These are phyloP conservation scores for Pyrus bretschneideri DNA, from an alignment of 306 rosid species.

Conservation along the genomic window DNA sequence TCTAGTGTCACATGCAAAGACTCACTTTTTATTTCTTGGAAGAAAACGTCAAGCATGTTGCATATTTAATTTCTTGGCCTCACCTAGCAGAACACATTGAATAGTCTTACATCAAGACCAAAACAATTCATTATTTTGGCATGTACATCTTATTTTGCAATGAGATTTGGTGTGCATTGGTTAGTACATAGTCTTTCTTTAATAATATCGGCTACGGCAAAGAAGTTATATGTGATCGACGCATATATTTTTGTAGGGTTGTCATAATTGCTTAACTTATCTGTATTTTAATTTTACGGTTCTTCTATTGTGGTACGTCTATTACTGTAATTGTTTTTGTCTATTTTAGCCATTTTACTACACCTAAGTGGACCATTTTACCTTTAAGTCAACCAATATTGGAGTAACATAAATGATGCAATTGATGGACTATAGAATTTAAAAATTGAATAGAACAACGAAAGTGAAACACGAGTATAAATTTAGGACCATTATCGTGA, in stretches of 20 bases:
- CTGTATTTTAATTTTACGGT: neutral
- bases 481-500: too few species aligned
- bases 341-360: too few species aligned
- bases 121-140: neutral
- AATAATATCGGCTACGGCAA: neutral
- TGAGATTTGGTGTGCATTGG: neutral
- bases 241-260: neutral
- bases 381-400: neutral
- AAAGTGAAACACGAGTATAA: too few species aligned
- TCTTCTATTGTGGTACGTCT: neutral
- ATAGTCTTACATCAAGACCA: neutral
- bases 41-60: neutral
- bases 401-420: too few species aligned
- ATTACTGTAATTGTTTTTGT: too few species aligned
- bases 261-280: neutral
- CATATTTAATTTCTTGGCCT: neutral
- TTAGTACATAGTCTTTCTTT: neutral
- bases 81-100: neutral
- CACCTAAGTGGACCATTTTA: too few species aligned
- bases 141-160: neutral
- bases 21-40: neutral
- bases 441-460: neutral
- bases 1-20: neutral
- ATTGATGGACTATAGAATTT: neutral
- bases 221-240: neutral